A percentile compares a stretch with the other conserved stretches of the same genome.
These are phyloP conservation scores for Penicillium paradoxum DNA, from an alignment of 495 filamentous ascomycete species.

Conservation along the genomic window DNA sequence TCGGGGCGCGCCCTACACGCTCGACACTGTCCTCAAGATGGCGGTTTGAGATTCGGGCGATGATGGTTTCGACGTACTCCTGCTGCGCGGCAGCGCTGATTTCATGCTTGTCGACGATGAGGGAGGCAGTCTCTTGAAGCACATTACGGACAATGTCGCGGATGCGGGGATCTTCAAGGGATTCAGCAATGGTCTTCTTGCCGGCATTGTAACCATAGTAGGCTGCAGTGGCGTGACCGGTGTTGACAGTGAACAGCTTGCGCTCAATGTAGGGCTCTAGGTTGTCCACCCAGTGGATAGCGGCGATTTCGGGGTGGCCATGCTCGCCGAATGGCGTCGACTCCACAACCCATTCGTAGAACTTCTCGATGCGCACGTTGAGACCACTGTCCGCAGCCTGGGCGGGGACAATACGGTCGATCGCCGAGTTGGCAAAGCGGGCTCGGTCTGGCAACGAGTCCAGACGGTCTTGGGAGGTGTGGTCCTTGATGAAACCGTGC, in stretches of 20 bases:
- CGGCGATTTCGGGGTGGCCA: constrained; percentile 68
- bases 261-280: constrained; percentile 95
- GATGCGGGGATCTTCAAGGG: constrained; percentile 64
- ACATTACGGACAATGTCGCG: constrained; percentile 67
- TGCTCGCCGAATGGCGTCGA: constrained; percentile 65
- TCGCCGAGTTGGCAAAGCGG: constrained; percentile 91
- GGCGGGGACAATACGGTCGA: constrained; percentile 93
- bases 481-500: constrained; percentile 72
- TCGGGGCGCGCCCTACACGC: constrained; percentile 90
- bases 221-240: constrained; percentile 91
- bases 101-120: constrained; percentile 82
- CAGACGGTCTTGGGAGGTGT: constrained; percentile 57
- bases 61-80: constrained; percentile 86
- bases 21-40: constrained; percentile 87
- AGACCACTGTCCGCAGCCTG: constrained; percentile 74
- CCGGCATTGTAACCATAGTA: constrained; percentile 85
- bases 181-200: constrained; percentile 83
- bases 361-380: constrained; percentile 93
- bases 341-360: constrained; percentile 98
- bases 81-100: constrained; percentile 74
- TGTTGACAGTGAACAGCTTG: constrained; percentile 99
- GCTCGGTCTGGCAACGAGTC: constrained; percentile 59
- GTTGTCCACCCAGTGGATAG: constrained; percentile 88
- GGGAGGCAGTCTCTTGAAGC: constrained; percentile 72
- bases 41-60: constrained; percentile 90